A percentile compares a stretch with the other conserved stretches of the same genome.
Evolutionary conservation across 768 basidiomycete genomes (phyloP).

Genomic region (Calocera viscosa): DNA sequence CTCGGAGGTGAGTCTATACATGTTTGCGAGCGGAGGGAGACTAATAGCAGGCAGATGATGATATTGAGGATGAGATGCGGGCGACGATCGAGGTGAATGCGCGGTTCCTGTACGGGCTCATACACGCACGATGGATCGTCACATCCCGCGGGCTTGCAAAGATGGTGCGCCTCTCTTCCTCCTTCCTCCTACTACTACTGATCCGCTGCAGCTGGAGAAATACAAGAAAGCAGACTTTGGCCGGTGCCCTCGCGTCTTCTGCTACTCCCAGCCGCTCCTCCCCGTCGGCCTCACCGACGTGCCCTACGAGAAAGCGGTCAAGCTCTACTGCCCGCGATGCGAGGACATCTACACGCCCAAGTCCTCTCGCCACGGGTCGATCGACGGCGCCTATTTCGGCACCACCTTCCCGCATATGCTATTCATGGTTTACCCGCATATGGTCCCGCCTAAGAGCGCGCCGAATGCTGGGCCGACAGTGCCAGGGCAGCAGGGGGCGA

Average conservation of each 20-base stretch:
- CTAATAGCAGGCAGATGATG: constrained; percentile 87
- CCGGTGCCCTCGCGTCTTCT: constrained; percentile 92
- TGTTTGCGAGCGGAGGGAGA: too few species aligned
- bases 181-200: background rate
- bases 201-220: constrained; percentile 56
- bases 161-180: constrained; percentile 52
- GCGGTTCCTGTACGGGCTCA: constrained; percentile 83
- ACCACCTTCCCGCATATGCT: constrained; percentile 95
- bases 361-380: constrained; percentile 88
- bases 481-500: constrained; percentile 27
- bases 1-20: constrained; percentile 66
- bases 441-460: constrained; percentile 64
- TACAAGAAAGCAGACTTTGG: constrained; percentile 98
- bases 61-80: constrained; percentile 84
- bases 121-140: constrained; percentile 94
- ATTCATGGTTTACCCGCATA: constrained; percentile 90
- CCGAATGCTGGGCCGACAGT: constrained; percentile 33
- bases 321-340: constrained; percentile 95
- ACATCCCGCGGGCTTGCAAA: constrained; percentile 86
- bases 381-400: constrained; percentile 98
- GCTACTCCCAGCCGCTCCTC: constrained; percentile 85
- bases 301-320: constrained; percentile 98
- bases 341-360: constrained; percentile 99
- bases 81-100: constrained; percentile 90
- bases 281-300: constrained; percentile 94